phyloP scores from a whole-genome alignment of 73 alveolate genomes.

The Loxodes magnus region DNA sequence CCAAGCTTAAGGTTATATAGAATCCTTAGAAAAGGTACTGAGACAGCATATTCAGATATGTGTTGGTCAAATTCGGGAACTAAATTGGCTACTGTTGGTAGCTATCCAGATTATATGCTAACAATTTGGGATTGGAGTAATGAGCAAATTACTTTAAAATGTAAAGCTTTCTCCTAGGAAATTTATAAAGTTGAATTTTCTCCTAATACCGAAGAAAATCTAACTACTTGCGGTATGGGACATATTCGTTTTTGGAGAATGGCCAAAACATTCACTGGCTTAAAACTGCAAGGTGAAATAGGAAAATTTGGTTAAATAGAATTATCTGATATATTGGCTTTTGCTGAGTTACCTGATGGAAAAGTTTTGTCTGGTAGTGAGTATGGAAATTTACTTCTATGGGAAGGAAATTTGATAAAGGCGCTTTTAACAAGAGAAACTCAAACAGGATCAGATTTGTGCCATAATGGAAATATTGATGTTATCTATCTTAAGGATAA shows the following conservation, averaged over 20 bases:
- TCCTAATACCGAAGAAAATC: conserved; percentile 81
- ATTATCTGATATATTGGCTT: conserved; percentile 91
- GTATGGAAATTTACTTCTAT: conserved; percentile 93
- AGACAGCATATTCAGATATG: conserved; percentile 76
- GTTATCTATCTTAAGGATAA: conserved; percentile 62
- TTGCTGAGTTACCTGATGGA: conserved; percentile 98
- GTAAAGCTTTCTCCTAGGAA: conserved; percentile 98
- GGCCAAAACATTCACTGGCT: conserved; percentile 99
- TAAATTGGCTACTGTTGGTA: conserved; percentile 90
- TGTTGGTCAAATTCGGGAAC: conserved; percentile 51
- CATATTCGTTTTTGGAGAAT: conserved; percentile 99
- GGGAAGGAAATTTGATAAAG: conserved; percentile 92
- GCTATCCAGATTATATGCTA: conserved; percentile 93
- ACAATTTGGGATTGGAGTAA: conserved; percentile 98
- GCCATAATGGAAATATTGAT: conserved; percentile 79
- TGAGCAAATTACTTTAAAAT: conserved; percentile 83
- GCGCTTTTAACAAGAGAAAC: conserved; percentile 66
- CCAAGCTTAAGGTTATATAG: conserved; percentile 82
- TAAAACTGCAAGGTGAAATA: conserved; percentile 96
- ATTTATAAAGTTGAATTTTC: conserved; percentile 82
- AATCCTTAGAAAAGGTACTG: conserved; percentile 94
- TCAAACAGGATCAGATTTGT: conserved; percentile 39
- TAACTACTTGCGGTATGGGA: conserved; percentile 96
- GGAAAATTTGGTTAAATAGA: conserved; percentile 99
- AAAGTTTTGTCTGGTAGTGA: conserved; percentile 94